Evolutionary conservation across 2,329 filamentous ascomycete species (phyloP), one percentile per base, ranked within the genome.

Genomic region (Aspergillus piperis): DNA sequence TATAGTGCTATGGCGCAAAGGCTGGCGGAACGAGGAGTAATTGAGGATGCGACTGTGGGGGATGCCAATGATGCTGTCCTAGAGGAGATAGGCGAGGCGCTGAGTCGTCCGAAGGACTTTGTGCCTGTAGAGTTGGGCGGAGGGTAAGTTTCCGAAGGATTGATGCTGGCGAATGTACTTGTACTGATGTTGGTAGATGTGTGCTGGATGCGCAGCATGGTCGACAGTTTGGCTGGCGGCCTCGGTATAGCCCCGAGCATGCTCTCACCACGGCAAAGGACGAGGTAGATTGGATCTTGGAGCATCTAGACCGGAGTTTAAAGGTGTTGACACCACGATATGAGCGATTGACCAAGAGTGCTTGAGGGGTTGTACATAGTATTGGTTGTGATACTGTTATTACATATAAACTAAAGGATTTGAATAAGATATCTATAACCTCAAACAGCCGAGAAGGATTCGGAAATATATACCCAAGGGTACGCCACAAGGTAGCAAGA

Each of bases 1-100:
- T 85, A 85, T 66, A 63, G 58, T 4, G 76, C 78, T 2, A 77
- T 85, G 60, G 82, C 78, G 0, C 67, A 66, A 15, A 68, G 76
- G 1, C 67, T 85, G 8, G 70, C 68, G 1, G 77, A 79, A 61
- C 73, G 77, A 1, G 68, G 71, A 1, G 62, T 80, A 6, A 68
- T 85, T 6, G 70, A 72, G 5, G 75, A 78, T 41, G 71, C 71
- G 0, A 62, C 61, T 0, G 75, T 85, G 0, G 59, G 64, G 1
- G 36, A 64, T 5, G 80, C 78, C 0, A 73, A 79, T 50, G 71
- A 75, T 3, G 60, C 67, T 3, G 72, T 67, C 1, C 57, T 83
- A 7, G 70, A 72, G 41, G 65, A 69, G 42, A 83, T 84, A 75
- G 82, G 68, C 0, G 58, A 72, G 17, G 81, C 72, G 1, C 59